Percentiles rank a stretch among this genome's conserved stretches.
Evolutionary conservation across 2,329 filamentous ascomycete genomes (phyloP).

Genomic region (Hymenotorrendiella dingleyae): DNA sequence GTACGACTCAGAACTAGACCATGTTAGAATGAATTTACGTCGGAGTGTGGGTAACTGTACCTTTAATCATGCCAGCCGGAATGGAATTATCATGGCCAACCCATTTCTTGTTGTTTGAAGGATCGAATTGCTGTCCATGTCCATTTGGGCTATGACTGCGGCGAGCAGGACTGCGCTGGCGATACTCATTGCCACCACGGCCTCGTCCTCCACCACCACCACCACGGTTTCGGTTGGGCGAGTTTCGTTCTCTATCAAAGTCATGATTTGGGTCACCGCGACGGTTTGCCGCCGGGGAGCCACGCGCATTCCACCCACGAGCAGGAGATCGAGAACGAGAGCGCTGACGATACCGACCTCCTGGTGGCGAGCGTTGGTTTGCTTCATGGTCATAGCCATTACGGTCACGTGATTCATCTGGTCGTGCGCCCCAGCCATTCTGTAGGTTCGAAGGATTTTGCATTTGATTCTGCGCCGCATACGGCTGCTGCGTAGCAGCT

Average conservation of each 20-base stretch:
- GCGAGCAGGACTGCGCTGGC: constrained; percentile 78
- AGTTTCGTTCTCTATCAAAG: constrained; percentile 67
- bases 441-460: constrained; percentile 32
- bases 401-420: constrained; percentile 48
- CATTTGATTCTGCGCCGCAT: constrained; percentile 21
- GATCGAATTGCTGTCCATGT: constrained; percentile 36
- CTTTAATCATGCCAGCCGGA: constrained; percentile 72
- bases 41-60: constrained; percentile 31
- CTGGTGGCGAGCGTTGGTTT: constrained; percentile 53
- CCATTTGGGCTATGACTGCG: constrained; percentile 60
- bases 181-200: constrained; percentile 61
- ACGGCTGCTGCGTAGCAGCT: constrained; percentile 15
- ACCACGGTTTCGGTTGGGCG: constrained; percentile 54
- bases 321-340: constrained; percentile 78
- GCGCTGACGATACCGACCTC: constrained; percentile 46
- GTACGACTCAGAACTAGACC: constrained; percentile 76
- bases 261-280: constrained; percentile 53
- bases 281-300: constrained; percentile 41
- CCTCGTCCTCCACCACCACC: constrained; percentile 47
- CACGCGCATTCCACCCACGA: constrained; percentile 62
- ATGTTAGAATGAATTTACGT: constrained; percentile 18
- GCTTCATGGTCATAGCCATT: constrained; percentile 45
- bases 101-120: constrained; percentile 71
- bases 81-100: constrained; percentile 73
- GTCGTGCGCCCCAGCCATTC: constrained; percentile 36